Conservation (phyloP, 371 early-diverging fungal genomes). For the Syncephalastrum contaminatum region DNA sequence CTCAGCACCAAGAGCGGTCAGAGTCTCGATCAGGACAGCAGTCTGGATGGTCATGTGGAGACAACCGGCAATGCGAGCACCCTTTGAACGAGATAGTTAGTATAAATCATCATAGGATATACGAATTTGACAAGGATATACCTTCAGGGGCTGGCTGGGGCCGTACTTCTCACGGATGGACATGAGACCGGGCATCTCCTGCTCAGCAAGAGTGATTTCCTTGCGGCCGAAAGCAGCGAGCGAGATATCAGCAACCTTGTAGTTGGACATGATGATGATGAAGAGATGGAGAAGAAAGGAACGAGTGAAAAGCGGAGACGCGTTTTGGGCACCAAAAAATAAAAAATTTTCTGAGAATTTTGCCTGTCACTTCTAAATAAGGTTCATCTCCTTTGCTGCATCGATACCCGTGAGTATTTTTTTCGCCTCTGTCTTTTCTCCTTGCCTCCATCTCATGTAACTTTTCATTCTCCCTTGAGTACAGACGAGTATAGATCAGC, state of each 20-base stretch:
- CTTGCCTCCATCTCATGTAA: too few relatives aligned
- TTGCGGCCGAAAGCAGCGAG: slow-evolving; percentile 64
- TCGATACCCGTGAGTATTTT: not conserved
- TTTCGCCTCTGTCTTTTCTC: too few relatives aligned
- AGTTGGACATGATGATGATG: slow-evolving; percentile 20
- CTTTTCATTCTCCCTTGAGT: too few relatives aligned
- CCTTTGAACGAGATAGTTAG: slow-evolving; percentile 26
- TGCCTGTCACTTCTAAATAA: too few relatives aligned
- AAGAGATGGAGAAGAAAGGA: not conserved
- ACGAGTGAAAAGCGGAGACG: slow-evolving; percentile 16
- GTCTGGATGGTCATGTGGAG: slow-evolving; percentile 98
- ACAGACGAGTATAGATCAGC: too few relatives aligned
- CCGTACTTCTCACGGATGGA: slow-evolving; percentile 91
- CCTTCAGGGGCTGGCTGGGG: slow-evolving; percentile 82
- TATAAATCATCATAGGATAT: too few relatives aligned
- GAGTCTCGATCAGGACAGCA: slow-evolving; percentile 97
- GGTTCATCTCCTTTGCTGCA: too few relatives aligned
- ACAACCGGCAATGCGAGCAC: slow-evolving; percentile 98
- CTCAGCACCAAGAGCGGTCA: slow-evolving; percentile 94
- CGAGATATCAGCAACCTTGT: slow-evolving; percentile 85
- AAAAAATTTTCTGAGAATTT: too few relatives aligned
- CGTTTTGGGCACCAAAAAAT: too few relatives aligned
- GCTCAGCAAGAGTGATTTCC: slow-evolving; percentile 71
- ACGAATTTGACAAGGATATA: slow-evolving; percentile 2
- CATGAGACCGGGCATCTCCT: slow-evolving; percentile 99